Base-by-base conservation (phyloP, 2,329 filamentous ascomycete genomes). In the Celoporthe dispersa region DNA sequence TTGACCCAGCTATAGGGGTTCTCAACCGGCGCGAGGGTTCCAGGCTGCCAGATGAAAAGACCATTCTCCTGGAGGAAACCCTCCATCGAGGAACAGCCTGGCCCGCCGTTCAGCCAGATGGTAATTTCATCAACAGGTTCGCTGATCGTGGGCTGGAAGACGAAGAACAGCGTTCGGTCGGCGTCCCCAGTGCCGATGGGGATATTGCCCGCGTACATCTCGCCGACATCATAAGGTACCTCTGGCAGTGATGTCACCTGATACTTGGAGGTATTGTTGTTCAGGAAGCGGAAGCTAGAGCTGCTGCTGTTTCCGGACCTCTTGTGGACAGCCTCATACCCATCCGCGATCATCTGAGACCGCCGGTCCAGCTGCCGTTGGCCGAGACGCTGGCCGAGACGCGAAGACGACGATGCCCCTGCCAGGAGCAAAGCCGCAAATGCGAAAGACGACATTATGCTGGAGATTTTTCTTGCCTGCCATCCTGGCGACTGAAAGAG, bases 21-120 rank as follows among this genome's bases (percentile, higher is more conserved):
- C 37, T 67, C 14, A n/a, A 57, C 64, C 2, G 68, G 68, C 28
- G 33, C 51, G 25, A 51, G 39, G 19, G 68, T 70, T 48, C 68
- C 68, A 2, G 68, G 41, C 33, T 53, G 65, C 68, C 68, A 70
- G 11, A 57, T 48, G 19, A 63, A 64, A 0, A 59, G 59, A 1
- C 68, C 68, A 19, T 67, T 70, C n/a, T 70, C 68, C 41, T 66
- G 57, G 6, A 66, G 25, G 64, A 70, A 66, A 2, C 64, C 68
- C 12, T 66, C 61, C 33, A 70, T 55, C 22, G 64, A 67, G 16
- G 64, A 66, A 35, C 68, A 69, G 22, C 68, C 68, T 4, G 68
- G 68, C 12, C 68, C 68, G 16, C 68, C 68, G 39, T 69, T 69
- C 31, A 69, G 44, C 68, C 68, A 69, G 31, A 69, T 69, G 12